phyloP scores from a whole-genome alignment of 768 basidiomycete genomes.

The Pleurotus platypus region DNA sequence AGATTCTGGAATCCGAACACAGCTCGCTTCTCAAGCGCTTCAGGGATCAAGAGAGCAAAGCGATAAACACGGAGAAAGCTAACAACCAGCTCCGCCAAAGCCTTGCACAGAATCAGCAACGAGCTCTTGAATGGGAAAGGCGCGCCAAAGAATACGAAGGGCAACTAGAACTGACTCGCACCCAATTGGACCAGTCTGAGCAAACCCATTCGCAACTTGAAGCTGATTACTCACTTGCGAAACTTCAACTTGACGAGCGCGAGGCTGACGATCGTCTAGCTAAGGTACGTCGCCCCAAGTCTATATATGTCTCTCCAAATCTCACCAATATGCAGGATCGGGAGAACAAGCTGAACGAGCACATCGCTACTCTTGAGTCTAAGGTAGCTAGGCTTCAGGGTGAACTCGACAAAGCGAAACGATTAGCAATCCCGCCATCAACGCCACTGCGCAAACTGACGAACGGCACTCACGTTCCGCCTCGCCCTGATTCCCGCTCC shows the following conservation, averaged over 20 bases:
- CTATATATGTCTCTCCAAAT: too few species aligned
- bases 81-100: conserved; percentile 56
- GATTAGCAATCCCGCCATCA: conserved; percentile 21
- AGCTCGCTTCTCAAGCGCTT: conserved; percentile 63
- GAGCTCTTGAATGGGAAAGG: conserved; percentile 78
- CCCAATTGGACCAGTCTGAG: conserved; percentile 65
- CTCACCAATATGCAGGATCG: conserved; percentile 48
- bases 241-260: conserved; percentile 71
- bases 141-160: conserved; percentile 69
- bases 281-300: conserved; percentile 41
- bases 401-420: conserved; percentile 52
- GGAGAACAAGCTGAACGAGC: conserved; percentile 64
- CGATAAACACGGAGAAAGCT: conserved; percentile 57
- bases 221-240: conserved; percentile 63
- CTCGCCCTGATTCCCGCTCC: conserved; percentile 73
- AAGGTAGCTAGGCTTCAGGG: conserved; percentile 54
- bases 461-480: conserved; percentile 43
- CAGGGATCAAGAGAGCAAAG: conserved; percentile 68
- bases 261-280: conserved; percentile 66
- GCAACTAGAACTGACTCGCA: conserved; percentile 55
- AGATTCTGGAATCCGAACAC: conserved; percentile 66
- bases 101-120: conserved; percentile 71
- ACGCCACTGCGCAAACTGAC: conserved; percentile 32
- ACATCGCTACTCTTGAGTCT: conserved; percentile 58
- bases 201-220: conserved; percentile 64